Evolutionary conservation across 495 filamentous ascomycete genomes (phyloP), one percentile per base, ranked within the genome.

Genomic region (Tuber magnatum): DNA sequence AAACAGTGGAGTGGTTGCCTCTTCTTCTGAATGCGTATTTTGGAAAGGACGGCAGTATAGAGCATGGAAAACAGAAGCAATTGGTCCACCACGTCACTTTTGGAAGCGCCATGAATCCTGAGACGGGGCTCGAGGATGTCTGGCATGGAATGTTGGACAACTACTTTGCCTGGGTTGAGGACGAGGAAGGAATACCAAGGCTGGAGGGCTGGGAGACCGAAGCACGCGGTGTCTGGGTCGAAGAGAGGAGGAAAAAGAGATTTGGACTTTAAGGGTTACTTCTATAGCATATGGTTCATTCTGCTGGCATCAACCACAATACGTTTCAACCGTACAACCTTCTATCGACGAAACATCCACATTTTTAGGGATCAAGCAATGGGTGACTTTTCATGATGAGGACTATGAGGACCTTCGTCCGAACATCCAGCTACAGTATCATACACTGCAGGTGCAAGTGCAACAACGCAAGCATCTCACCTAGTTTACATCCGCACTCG

Each of bases 131-230:
- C 46, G 73, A 78, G 72, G 77, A 81, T 69, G 41, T 80, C 41
- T 82, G 80, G 80, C 80, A 82, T 56, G 80, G 80, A 14, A 81
- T 82, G 77, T 77, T 74, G 35, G 71, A 41, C 22, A 77, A 78
- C 12, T 79, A 72, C 8, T 69, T 80, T 28, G 69, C 74, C 48
- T 82, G 80, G 80, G 71, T 81, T 41, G 48, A 51, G 24, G 76
- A 69, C 40, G 73, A 78, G 32, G 69, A 71, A 41, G 77, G 73
- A 12, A 72, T 79, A 65, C 77, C 77, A 4, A 72, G 69, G 42
- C 71, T 79, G 69, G 77, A 79, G 16, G 44, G 75, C 41, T 79
- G 80, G 73, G 79, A 73, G 44, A 80, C 75, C 14, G 76, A 79
- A 48, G 71, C 78, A 28, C 72, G 73, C 51, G 80, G 28, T 41